Percentiles rank a stretch among this genome's conserved stretches.
phyloP scores from a whole-genome alignment of 805 yeast species.

The Candida endomychidarum region DNA sequence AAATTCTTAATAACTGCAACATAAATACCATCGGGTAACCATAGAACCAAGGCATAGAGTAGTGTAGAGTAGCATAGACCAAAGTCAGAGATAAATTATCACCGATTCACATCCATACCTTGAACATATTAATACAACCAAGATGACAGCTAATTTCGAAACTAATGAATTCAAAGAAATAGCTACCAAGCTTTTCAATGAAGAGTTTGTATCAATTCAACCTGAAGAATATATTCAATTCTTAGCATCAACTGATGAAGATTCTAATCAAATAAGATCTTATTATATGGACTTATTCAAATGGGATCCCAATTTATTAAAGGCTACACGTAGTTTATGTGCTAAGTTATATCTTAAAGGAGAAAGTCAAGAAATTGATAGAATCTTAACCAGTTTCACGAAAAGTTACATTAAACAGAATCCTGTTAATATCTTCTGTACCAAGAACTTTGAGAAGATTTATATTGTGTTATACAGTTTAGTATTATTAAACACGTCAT shows the following conservation, averaged over 20 bases:
- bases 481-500: constrained; percentile 72
- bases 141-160: too few relatives aligned
- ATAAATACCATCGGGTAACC: too few relatives aligned
- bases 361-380: constrained; percentile 79
- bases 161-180: constrained; percentile 28
- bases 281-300: constrained; percentile 48
- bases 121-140: too few relatives aligned
- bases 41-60: too few relatives aligned
- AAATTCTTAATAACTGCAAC: too few relatives aligned
- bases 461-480: constrained; percentile 73
- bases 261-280: constrained; percentile 39
- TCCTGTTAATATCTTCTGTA: constrained; percentile 49
- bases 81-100: too few relatives aligned
- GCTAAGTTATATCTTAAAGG: constrained; percentile 70
- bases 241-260: constrained; percentile 38
- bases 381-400: constrained; percentile 68
- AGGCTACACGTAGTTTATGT: constrained; percentile 60
- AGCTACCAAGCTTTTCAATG: constrained; percentile 37
- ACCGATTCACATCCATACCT: too few relatives aligned
- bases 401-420: constrained; percentile 57
- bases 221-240: constrained; percentile 47
- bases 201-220: constrained; percentile 42
- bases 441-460: constrained; percentile 51
- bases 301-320: constrained; percentile 52
- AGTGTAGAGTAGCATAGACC: too few relatives aligned